Evolutionary conservation across 257 asterid species (phyloP).

Genomic region (Solanum bulbocastanum): DNA sequence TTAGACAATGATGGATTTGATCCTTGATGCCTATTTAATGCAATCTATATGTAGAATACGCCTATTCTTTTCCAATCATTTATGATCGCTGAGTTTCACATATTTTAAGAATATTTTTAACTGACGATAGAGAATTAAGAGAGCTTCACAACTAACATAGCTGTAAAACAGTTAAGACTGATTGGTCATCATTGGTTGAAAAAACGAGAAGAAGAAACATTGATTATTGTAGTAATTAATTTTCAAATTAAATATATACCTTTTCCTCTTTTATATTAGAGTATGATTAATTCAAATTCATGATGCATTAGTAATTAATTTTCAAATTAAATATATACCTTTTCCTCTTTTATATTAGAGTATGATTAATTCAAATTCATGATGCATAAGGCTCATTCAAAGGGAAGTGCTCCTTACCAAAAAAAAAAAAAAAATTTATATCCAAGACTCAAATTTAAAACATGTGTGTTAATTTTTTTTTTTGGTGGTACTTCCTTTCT

Average conservation of each 20-base stretch:
- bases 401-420: fast-evolving
- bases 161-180: not conserved
- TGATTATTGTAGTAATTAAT: not conserved
- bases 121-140: too few species aligned
- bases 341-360: too few species aligned
- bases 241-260: too few species aligned
- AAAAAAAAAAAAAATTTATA: too few species aligned
- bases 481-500: not conserved
- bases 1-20: not conserved
- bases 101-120: not conserved
- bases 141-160: not conserved
- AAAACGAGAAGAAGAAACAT: not conserved
- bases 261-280: too few species aligned
- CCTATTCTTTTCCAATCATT: not conserved
- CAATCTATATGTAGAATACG: not conserved
- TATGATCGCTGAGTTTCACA: not conserved
- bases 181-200: not conserved
- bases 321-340: too few species aligned
- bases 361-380: too few species aligned
- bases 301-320: too few species aligned
- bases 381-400: fast-evolving
- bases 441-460: too few species aligned
- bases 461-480: fast-evolving
- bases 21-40: not conserved
- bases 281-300: too few species aligned